Evolutionary conservation across 306 rosid genomes (phyloP), one percentile per base, ranked within the genome.

Genomic region (Trifolium repens): DNA sequence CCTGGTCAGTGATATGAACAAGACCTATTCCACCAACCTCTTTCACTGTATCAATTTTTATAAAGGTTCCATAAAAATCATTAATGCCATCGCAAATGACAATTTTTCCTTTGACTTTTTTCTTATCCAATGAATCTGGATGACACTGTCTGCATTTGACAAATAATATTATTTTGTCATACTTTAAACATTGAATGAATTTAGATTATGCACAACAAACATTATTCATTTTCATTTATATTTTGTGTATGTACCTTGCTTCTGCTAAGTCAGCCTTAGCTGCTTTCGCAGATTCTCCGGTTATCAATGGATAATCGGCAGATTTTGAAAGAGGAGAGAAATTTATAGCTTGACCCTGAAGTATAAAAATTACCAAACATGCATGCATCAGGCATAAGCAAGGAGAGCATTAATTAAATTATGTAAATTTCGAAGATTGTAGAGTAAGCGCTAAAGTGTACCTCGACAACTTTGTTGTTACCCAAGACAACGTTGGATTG

Each of bases 101-200:
- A 49, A 93, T 86, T 79, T 83, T 91, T 66, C 97, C 98, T 78
- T 87, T 84, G 7, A 89, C 80, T 78, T 70, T 62, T 4, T 10
- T 40, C 43, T 2, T 57, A 14, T 87, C 91, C 86, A 89, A 27
- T 22, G 91, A 37, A 32, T 39, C 19, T 24, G 26, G 39, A 7
- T 68, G 55, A 86, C 97, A 91, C 26, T 71, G 67, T 68, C 98
- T 91, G 69, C 73, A 57, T 39, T 39, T 39, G 42, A 39, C 9
- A 39, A 39, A 39, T 13, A 46, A 46, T 46, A 46, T 12, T 46
- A 46, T 13, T 44, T 4, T 46, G 16, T 12, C 15, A 13, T 12
- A 10, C 4, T 42, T 9, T 5, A 32, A 27, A 7, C 12, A 24
- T 47, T 12, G n/a, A n/a, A 6, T 39, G 27, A 2, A 26, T 26